Evolutionary conservation across 495 filamentous ascomycete species (phyloP).

Genomic region (Cladorrhinum samala): DNA sequence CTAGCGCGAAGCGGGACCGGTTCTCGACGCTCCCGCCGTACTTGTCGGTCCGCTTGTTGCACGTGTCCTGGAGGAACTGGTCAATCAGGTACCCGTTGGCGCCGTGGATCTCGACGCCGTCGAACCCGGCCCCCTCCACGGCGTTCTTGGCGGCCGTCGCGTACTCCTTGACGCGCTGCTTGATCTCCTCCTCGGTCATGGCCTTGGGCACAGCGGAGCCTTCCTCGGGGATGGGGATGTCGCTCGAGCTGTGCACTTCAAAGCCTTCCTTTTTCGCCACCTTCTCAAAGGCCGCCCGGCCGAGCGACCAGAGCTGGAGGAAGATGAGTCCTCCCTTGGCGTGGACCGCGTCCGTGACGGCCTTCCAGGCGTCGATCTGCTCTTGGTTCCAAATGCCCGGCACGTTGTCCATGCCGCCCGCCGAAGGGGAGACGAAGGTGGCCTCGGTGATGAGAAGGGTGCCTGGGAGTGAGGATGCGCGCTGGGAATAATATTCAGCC

Average conservation of each 20-base stretch:
- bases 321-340: constrained; percentile 56
- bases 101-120: constrained; percentile 69
- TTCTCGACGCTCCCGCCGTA: constrained; percentile 73
- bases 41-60: constrained; percentile 57
- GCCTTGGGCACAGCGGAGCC: constrained; percentile 36
- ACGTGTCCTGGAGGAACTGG: constrained; percentile 61
- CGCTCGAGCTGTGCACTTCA: constrained; percentile 44
- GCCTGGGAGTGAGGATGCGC: constrained; percentile 48
- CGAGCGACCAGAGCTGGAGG: constrained; percentile 62
- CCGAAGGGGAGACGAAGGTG: constrained; percentile 53
- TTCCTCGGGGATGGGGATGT: constrained; percentile 31
- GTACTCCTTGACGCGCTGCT: constrained; percentile 49
- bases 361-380: constrained; percentile 58
- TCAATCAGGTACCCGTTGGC: constrained; percentile 73
- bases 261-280: constrained; percentile 36
- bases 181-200: constrained; percentile 54
- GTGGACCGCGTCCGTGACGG: constrained; percentile 62
- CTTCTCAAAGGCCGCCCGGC: constrained; percentile 46
- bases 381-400: constrained; percentile 58
- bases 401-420: constrained; percentile 47
- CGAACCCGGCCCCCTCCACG: constrained; percentile 59
- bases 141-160: constrained; percentile 57
- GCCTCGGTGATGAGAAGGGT: constrained; percentile 62
- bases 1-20: constrained; percentile 58
- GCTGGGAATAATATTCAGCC: constrained; percentile 56